These are phyloP conservation scores for Chlorociboria aeruginascens DNA, from an alignment of 495 filamentous ascomycete species.

Conservation along the genomic window DNA sequence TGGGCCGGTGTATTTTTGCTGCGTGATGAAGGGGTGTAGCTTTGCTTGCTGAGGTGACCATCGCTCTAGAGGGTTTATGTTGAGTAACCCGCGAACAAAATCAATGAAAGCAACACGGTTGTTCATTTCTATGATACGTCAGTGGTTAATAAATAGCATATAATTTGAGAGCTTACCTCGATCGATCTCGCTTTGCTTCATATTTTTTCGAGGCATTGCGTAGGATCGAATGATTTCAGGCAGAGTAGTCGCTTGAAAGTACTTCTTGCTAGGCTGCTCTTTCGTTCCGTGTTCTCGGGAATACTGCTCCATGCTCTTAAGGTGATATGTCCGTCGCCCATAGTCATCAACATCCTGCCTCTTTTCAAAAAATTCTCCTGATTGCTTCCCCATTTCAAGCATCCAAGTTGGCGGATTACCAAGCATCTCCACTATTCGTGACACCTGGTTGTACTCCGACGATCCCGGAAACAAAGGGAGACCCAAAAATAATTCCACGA, in stretches of 20 bases:
- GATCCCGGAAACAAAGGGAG: slow-evolving; percentile 94
- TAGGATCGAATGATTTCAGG: slow-evolving; percentile 97
- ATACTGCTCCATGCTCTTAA: slow-evolving; percentile 97
- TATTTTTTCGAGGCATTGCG: slow-evolving; percentile 96
- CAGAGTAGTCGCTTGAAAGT: slow-evolving; percentile 86
- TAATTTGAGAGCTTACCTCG: slow-evolving; percentile 51
- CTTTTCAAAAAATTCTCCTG: slow-evolving; percentile 96
- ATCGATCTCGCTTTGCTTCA: slow-evolving; percentile 96
- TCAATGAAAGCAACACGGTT: slow-evolving; percentile 98
- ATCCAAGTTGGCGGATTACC: slow-evolving; percentile 96
- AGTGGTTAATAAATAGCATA: not conserved
- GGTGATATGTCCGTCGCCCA: slow-evolving; percentile 74
- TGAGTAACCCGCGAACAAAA: slow-evolving; percentile 90
- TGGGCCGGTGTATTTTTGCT: slow-evolving; percentile 89
- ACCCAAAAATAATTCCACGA: slow-evolving; percentile 94
- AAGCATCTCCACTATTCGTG: slow-evolving; percentile 96
- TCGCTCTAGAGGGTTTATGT: slow-evolving; percentile 89
- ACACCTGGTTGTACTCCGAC: slow-evolving; percentile 98
- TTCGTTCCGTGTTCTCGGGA: slow-evolving; percentile 90
- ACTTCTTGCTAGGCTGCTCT: slow-evolving; percentile 99
- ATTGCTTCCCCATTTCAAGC: slow-evolving; percentile 98
- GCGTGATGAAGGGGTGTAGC: slow-evolving; percentile 96
- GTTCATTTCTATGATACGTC: slow-evolving; percentile 68
- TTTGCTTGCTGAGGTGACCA: slow-evolving; percentile 99
- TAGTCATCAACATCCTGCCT: slow-evolving; percentile 63